These are phyloP conservation scores for Asterophora lycoperdoides DNA, from an alignment of 768 basidiomycete species.

Conservation along the genomic window DNA sequence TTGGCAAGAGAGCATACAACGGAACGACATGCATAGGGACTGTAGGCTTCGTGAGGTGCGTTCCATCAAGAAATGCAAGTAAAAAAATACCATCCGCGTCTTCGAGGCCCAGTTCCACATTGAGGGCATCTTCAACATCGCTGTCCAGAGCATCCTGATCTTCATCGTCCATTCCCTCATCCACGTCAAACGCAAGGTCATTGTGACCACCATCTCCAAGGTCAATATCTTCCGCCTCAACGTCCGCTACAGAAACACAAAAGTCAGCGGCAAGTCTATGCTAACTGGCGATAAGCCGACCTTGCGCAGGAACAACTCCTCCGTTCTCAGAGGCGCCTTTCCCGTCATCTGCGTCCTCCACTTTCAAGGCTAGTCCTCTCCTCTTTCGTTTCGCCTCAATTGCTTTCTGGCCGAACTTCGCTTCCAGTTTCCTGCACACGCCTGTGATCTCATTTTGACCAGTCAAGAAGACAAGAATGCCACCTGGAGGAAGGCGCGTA, in stretches of 20 bases:
- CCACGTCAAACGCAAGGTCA: conserved; percentile 66
- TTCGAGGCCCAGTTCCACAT: conserved; percentile 56
- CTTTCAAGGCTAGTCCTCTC: conserved; percentile 21
- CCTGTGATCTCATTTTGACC: conserved; percentile 94
- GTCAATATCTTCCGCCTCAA: conserved; percentile 82
- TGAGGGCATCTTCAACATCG: conserved; percentile 58
- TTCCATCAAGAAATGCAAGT: conserved; percentile 13
- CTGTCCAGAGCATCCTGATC: conserved; percentile 76
- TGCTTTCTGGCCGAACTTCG: conserved; percentile 66
- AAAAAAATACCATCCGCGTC: conserved; percentile 53
- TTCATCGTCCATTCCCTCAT: conserved; percentile 52
- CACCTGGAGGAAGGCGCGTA: conserved; percentile 85
- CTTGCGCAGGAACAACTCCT: conserved; percentile 43
- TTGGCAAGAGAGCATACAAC: conserved; percentile 87
- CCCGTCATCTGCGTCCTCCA: conserved; percentile 24
- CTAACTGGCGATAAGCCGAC: conserved; percentile 24
- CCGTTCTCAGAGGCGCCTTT: conserved; percentile 17
- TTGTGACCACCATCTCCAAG: conserved; percentile 46
- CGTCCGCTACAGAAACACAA: conserved; percentile 42
- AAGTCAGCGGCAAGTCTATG: conserved; percentile 9
- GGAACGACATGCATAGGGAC: conserved; percentile 94
- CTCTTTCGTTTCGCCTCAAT: conserved; percentile 48
- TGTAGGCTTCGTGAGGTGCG: conserved; percentile 25
- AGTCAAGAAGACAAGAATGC: conserved; percentile 90
- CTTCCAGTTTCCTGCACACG: conserved; percentile 78